Percentiles rank a stretch among this genome's conserved stretches.
phyloP scores from a whole-genome alignment of 805 yeast species.

The Kazachstania kunashirensis region DNA sequence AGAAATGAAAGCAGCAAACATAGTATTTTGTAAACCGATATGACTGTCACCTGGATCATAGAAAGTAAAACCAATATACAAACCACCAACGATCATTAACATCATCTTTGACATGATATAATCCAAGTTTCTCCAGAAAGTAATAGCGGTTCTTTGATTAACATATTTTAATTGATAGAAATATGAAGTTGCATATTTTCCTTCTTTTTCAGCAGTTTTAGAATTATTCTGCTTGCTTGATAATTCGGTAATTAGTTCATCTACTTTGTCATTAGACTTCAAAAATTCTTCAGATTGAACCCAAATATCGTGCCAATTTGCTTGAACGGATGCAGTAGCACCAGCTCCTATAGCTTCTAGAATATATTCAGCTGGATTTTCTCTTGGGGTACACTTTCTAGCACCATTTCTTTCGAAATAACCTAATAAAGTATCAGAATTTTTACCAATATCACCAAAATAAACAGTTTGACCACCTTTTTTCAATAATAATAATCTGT shows the following conservation, averaged over 20 bases:
- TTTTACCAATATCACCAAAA: constrained; percentile 55
- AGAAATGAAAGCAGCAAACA: constrained; percentile 32
- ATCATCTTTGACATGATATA: constrained; percentile 35
- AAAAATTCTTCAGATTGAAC: constrained; percentile 32
- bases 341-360: constrained; percentile 66
- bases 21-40: constrained; percentile 33
- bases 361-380: constrained; percentile 65
- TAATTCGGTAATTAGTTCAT: constrained; percentile 39
- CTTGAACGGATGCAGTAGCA: constrained; percentile 46
- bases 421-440: constrained; percentile 41
- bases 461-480: constrained; percentile 66
- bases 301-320: constrained; percentile 53
- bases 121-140: constrained; percentile 34
- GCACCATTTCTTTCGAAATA: constrained; percentile 65
- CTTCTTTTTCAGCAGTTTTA: constrained; percentile 8
- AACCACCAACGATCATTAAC: constrained; percentile 35
- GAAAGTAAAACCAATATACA: constrained; percentile 48
- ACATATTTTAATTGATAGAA: constrained; percentile 30
- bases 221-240: constrained; percentile 6
- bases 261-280: constrained; percentile 35
- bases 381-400: constrained; percentile 42
- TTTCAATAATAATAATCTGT: constrained; percentile 48
- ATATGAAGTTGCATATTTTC: constrained; percentile 19
- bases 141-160: constrained; percentile 16
- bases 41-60: constrained; percentile 41